phyloP scores from a whole-genome alignment of 2,329 filamentous ascomycete species.

The Neospermospora avenae region DNA sequence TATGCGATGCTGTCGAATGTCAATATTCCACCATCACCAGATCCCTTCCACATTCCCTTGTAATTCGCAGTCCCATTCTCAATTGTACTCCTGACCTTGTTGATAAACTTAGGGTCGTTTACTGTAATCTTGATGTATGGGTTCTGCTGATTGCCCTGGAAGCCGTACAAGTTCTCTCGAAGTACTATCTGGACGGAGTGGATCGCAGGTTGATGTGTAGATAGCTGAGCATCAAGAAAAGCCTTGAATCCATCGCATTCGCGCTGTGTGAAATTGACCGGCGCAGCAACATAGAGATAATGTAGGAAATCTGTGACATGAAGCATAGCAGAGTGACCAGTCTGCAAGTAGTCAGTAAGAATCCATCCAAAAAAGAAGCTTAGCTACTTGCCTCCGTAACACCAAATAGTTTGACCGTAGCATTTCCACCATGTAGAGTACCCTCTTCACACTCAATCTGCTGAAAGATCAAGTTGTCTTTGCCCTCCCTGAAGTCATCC shows the following conservation, averaged over 20 bases:
- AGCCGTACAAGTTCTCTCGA: constrained; percentile 89
- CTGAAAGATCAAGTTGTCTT: constrained; percentile 80
- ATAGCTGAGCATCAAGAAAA: constrained; percentile 76
- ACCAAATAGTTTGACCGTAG: constrained; percentile 88
- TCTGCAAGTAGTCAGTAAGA: constrained; percentile 35
- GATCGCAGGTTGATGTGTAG: constrained; percentile 70
- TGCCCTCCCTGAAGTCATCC: constrained; percentile 57
- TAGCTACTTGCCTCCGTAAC: constrained; percentile 68
- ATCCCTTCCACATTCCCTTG: constrained; percentile 80
- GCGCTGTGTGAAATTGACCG: constrained; percentile 71
- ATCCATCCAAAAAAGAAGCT: neutral
- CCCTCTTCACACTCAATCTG: constrained; percentile 95
- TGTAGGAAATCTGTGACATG: constrained; percentile 96
- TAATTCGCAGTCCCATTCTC: constrained; percentile 79
- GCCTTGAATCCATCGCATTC: constrained; percentile 77
- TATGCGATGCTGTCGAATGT: constrained; percentile 98
- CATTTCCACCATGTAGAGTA: constrained; percentile 68
- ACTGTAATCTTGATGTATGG: constrained; percentile 94
- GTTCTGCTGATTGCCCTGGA: constrained; percentile 87
- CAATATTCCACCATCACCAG: constrained; percentile 66
- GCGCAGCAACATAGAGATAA: constrained; percentile 91
- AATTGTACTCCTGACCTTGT: constrained; percentile 69
- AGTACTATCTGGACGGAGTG: constrained; percentile 78
- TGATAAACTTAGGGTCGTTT: constrained; percentile 81
- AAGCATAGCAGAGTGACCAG: constrained; percentile 86